A percentile compares a stretch with the other conserved stretches of the same genome.
These are phyloP conservation scores for Annona cherimola DNA, from an alignment of 164 flowering plant species.

Conservation along the genomic window DNA sequence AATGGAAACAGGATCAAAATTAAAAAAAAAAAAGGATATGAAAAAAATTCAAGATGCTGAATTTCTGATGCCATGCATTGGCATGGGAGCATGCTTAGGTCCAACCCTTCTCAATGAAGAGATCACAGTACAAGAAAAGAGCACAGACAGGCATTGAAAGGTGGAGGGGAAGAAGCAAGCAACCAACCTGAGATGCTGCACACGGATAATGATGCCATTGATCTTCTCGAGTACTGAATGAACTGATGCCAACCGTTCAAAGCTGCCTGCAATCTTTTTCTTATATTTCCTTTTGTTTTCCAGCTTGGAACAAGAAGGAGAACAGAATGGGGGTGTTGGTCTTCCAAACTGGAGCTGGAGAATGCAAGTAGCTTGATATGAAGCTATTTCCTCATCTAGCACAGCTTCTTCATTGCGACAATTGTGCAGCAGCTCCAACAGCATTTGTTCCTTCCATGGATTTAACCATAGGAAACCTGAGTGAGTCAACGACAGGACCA, in stretches of 20 bases:
- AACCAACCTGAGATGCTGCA: conserved; percentile 80
- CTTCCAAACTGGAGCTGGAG: conserved; percentile 51
- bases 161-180: not conserved
- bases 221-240: conserved; percentile 62
- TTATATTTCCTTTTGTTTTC: not conserved
- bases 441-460: conserved; percentile 20
- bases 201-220: conserved; percentile 49
- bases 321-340: too few species aligned
- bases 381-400: conserved; percentile 70
- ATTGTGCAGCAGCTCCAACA: conserved; percentile 48
- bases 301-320: conserved; percentile 1
- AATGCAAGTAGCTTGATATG: conserved; percentile 66
- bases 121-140: not conserved
- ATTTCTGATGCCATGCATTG: not conserved
- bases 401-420: conserved; percentile 67
- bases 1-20: not conserved
- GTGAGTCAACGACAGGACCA: conserved; percentile 29
- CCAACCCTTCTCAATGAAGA: not conserved
- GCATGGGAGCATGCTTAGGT: too few species aligned
- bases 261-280: too few species aligned
- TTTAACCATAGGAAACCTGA: conserved; percentile 18
- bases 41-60: not conserved
- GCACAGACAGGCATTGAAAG: not conserved
- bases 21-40: not conserved
- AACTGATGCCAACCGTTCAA: conserved; percentile 22